Base-by-base conservation (phyloP, 106 monocot species). In the Agapanthus africanus region DNA sequence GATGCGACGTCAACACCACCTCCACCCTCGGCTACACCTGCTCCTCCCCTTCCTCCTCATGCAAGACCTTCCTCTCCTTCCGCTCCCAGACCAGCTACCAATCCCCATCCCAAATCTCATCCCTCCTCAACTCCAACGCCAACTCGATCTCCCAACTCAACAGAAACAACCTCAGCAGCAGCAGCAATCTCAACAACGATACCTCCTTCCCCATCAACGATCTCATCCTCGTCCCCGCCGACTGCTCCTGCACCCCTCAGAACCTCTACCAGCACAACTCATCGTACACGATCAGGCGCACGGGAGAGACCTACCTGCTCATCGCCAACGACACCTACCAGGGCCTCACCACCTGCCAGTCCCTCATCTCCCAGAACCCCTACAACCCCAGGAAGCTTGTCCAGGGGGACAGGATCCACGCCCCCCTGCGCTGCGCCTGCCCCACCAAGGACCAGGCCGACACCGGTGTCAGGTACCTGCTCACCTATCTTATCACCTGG, bases 351-450 rank as follows among this genome's bases (percentile, higher is more conserved):
- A 79, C 95, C 28, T 97, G 95, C 70, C 95, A 97, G 68, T 74
- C 95, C 47, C 78, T 97, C 47, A 89, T 97, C 26, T 77, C 72
- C 34, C 91, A 88, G 73, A 95, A 95, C 76, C 79, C 83, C 3
- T 38, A 44, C 71, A 59, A 72, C 33, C 70, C 75, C 70, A 36
- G 50, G 3, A 33, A 59, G 9, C 73, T 95, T 62, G 1, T 8
- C 40, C 57, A 18, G 15, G 81, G 83, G 30, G 8, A 44, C 14
- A 52, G 26, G 4, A 1, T 91, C 35, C 7, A 7, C 19, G 86
- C 88, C 7, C 95, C 95, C 6, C 51, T 95, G 21, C 66, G 95
- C 5, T 95, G 95, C 76, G 91, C 86, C 21, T 95, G 95, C 77
- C 91, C 95, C 13, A 79, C 79, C 23, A 0, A 10, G 39, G 64